Percentiles rank a stretch among this genome's conserved stretches.
Conservation (phyloP, 768 basidiomycete species). For the Agaricus sinodeliciosus region DNA sequence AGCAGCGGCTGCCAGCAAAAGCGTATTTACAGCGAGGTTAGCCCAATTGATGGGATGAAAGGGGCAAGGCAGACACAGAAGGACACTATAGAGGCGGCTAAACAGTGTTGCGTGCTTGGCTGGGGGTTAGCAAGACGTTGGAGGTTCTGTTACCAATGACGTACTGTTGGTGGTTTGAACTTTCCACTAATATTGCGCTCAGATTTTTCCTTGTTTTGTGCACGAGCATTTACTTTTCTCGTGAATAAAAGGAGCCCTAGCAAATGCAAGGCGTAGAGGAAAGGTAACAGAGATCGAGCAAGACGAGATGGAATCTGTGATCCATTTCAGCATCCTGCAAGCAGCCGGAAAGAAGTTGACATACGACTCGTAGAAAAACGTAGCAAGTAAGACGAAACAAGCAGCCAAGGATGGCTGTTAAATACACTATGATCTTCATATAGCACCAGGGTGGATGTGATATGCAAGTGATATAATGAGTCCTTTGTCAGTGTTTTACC, state of each 20-base stretch:
- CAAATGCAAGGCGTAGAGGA: constrained; percentile 23
- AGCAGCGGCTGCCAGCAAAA: constrained; percentile 24
- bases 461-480: too few relatives aligned
- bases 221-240: background rate
- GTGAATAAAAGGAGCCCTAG: constrained; percentile 15
- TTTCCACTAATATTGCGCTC: background rate
- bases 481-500: background rate
- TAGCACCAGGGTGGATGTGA: too few relatives aligned
- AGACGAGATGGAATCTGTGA: constrained; percentile 34
- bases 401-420: constrained; percentile 22
- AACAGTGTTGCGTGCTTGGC: constrained; percentile 1
- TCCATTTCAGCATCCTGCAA: constrained; percentile 15
- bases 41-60: constrained; percentile 21
- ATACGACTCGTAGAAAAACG: constrained; percentile 27
- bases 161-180: background rate
- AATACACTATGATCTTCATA: constrained; percentile 15
- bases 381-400: constrained; percentile 39
- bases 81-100: constrained; percentile 15
- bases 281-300: constrained; percentile 24
- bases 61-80: constrained; percentile 31
- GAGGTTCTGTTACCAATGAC: background rate
- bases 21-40: constrained; percentile 26
- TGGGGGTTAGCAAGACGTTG: background rate
- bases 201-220: background rate
- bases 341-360: constrained; percentile 37